A percentile compares a stretch with the other conserved stretches of the same genome.
Evolutionary conservation across 495 filamentous ascomycete genomes (phyloP).

Genomic region (Thozetella sp.): DNA sequence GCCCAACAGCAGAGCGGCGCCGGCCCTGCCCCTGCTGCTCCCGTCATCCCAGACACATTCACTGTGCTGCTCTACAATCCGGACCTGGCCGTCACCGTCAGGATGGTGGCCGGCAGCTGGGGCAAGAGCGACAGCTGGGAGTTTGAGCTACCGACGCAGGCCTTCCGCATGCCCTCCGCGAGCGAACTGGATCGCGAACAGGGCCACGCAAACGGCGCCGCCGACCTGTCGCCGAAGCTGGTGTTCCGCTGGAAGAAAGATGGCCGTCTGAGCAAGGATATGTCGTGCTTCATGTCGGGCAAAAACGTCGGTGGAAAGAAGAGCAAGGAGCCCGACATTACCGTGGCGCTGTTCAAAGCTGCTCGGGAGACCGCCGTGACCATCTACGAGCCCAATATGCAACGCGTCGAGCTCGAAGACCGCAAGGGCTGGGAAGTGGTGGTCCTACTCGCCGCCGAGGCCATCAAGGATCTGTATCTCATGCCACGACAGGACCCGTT

Average conservation of each 20-base stretch:
- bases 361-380: constrained; percentile 58
- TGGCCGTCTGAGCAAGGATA: constrained; percentile 76
- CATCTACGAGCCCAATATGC: constrained; percentile 89
- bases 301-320: constrained; percentile 72
- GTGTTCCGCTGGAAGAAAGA: constrained; percentile 93
- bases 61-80: constrained; percentile 91
- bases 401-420: constrained; percentile 90
- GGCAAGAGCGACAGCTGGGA: constrained; percentile 80
- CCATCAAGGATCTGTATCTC: constrained; percentile 88
- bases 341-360: constrained; percentile 76
- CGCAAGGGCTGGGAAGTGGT: constrained; percentile 91
- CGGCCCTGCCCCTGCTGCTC: constrained; percentile 68
- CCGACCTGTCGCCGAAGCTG: constrained; percentile 75
- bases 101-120: constrained; percentile 73
- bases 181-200: constrained; percentile 76
- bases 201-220: constrained; percentile 64
- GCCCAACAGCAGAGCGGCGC: constrained; percentile 62
- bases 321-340: constrained; percentile 91
- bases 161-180: constrained; percentile 76
- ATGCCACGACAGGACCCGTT: constrained; percentile 69
- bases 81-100: constrained; percentile 77
- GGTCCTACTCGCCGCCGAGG: constrained; percentile 76
- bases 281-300: constrained; percentile 80
- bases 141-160: constrained; percentile 88
- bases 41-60: constrained; percentile 78